Conservation (phyloP, 2,329 filamentous ascomycete species). For the Phialemonium atrogriseum region DNA sequence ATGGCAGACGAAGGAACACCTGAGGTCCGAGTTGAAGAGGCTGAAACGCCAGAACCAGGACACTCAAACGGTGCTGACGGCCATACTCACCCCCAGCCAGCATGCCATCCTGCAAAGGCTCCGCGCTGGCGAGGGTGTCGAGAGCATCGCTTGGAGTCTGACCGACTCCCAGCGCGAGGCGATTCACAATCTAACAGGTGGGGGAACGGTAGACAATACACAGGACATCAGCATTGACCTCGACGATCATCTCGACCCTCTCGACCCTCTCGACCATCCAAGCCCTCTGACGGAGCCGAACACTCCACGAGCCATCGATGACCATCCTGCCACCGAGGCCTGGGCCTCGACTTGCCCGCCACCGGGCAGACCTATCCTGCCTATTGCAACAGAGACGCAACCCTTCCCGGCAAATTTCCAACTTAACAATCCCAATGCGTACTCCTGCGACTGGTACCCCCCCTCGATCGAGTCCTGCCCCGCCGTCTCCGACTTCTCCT, state of each 20-base stretch:
- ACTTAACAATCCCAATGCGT: too few relatives aligned
- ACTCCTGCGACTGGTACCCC: neutral
- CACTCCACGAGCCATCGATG: too few relatives aligned
- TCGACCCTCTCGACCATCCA: neutral
- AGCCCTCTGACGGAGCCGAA: neutral
- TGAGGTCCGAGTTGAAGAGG: neutral
- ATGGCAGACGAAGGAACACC: neutral
- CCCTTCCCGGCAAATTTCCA: too few relatives aligned
- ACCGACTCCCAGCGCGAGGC: neutral
- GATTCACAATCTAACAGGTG: neutral
- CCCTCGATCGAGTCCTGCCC: neutral
- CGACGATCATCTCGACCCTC: too few relatives aligned
- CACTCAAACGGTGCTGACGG: neutral
- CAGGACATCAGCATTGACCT: neutral
- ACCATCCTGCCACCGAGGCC: too few relatives aligned
- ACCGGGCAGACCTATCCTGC: too few relatives aligned
- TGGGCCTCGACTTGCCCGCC: too few relatives aligned
- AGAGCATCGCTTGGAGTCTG: neutral
- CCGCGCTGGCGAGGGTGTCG: neutral
- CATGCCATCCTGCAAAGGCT: conserved; percentile 1
- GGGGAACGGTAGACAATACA: neutral
- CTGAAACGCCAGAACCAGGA: neutral
- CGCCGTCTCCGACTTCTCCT: neutral
- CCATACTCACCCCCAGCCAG: neutral
- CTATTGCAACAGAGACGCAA: too few relatives aligned